phyloP scores from a whole-genome alignment of 2,329 filamentous ascomycete genomes.

The Arthrobotrys entomopaga region DNA sequence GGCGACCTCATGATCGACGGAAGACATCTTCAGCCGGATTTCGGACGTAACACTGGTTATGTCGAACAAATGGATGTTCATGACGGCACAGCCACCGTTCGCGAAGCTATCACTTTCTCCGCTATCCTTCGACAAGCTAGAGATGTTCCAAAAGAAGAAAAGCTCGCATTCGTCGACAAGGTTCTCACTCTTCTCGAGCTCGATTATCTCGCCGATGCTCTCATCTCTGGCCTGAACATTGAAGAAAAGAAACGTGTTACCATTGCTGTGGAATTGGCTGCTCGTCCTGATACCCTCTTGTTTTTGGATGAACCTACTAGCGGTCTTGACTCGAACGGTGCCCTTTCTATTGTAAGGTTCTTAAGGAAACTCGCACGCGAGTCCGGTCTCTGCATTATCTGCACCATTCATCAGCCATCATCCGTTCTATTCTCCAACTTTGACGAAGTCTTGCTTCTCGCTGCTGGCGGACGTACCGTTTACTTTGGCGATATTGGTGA shows the following conservation, averaged over 20 bases:
- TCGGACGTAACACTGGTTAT: constrained; percentile 76
- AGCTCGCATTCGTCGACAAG: constrained; percentile 73
- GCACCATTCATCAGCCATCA: constrained; percentile 78
- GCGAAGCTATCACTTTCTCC: constrained; percentile 76
- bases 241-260: constrained; percentile 78
- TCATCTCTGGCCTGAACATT: constrained; percentile 71
- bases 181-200: constrained; percentile 75
- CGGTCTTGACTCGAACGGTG: constrained; percentile 75
- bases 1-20: constrained; percentile 80
- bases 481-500: constrained; percentile 78
- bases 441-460: constrained; percentile 76
- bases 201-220: constrained; percentile 73
- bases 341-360: constrained; percentile 75
- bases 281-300: constrained; percentile 73
- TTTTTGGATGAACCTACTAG: constrained; percentile 79
- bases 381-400: constrained; percentile 75
- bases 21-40: constrained; percentile 69
- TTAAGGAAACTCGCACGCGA: constrained; percentile 73
- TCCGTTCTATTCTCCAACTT: constrained; percentile 77
- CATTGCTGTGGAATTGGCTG: constrained; percentile 78
- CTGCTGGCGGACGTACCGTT: constrained; percentile 75
- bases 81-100: constrained; percentile 73
- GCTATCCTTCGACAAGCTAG: constrained; percentile 72
- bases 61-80: constrained; percentile 79
- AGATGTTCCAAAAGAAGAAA: constrained; percentile 68